phyloP scores from a whole-genome alignment of 2,329 filamentous ascomycete genomes.

The Colletotrichum tropicicola region DNA sequence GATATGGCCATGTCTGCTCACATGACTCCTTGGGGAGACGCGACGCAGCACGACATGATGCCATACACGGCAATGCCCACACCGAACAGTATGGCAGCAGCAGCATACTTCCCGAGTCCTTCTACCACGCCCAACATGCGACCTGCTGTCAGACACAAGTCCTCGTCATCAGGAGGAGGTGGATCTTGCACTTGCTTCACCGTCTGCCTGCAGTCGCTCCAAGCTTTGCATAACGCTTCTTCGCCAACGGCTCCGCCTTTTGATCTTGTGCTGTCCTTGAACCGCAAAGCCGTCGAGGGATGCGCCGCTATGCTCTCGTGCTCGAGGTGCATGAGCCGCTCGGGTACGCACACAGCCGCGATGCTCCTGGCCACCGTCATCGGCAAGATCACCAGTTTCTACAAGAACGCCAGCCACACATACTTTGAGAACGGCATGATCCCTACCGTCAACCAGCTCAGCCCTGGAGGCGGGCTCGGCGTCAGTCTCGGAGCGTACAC shows the following conservation, averaged over 20 bases:
- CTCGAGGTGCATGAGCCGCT: conserved; percentile 51
- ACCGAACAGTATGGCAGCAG: conserved; percentile 44
- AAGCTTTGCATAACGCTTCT: conserved; percentile 56
- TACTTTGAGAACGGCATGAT: conserved; percentile 45
- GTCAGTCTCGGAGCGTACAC: conserved; percentile 55
- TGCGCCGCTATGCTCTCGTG: conserved; percentile 58
- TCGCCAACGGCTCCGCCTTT: conserved; percentile 49
- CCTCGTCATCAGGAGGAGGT: conserved; percentile 33
- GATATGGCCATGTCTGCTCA: conserved; percentile 41
- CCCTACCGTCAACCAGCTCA: conserved; percentile 25
- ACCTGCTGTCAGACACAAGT: conserved; percentile 34
- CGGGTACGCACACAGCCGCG: conserved; percentile 52
- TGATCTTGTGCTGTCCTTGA: conserved; percentile 54
- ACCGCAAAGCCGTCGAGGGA: conserved; percentile 57
- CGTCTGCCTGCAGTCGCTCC: conserved; percentile 54
- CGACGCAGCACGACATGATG: conserved; percentile 41
- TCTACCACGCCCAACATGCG: conserved; percentile 46
- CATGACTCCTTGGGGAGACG: conserved; percentile 39
- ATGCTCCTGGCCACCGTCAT: conserved; percentile 62
- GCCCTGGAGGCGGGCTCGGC: conserved; percentile 37
- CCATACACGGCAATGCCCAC: conserved; percentile 44
- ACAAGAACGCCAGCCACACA: conserved; percentile 50
- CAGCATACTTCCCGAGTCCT: conserved; percentile 49
- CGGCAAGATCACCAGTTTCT: conserved; percentile 56
- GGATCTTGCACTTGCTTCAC: conserved; percentile 56